Evolutionary conservation across 2,329 filamentous ascomycete genomes (phyloP).

Genomic region (Fusarium hainanense): DNA sequence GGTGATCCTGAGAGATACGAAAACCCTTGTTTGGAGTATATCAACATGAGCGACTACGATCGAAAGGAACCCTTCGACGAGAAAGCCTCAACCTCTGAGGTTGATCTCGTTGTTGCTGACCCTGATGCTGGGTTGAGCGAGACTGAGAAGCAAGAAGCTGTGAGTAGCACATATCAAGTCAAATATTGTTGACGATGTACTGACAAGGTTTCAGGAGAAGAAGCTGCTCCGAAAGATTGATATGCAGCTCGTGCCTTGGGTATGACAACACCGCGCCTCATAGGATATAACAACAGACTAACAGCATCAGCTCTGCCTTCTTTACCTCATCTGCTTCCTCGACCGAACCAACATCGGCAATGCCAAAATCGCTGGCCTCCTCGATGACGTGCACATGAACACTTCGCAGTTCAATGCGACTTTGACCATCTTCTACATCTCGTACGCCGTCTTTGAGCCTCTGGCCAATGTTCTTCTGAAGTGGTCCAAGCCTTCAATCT

Average conservation of each 20-base stretch:
- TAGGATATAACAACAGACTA: neutral
- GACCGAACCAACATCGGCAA: slow-evolving; percentile 82
- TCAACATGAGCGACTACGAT: slow-evolving; percentile 51
- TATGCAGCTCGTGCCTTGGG: slow-evolving; percentile 69
- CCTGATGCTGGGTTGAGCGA: slow-evolving; percentile 71
- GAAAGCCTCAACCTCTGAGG: slow-evolving; percentile 46
- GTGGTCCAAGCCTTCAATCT: slow-evolving; percentile 77
- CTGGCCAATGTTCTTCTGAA: slow-evolving; percentile 86
- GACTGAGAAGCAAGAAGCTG: slow-evolving; percentile 70
- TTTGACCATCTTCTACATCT: slow-evolving; percentile 87
- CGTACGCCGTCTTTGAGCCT: slow-evolving; percentile 82
- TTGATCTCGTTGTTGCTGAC: slow-evolving; percentile 45
- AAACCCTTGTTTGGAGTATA: neutral
- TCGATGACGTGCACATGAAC: slow-evolving; percentile 69
- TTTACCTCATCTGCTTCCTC: slow-evolving; percentile 81
- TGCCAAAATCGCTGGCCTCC: slow-evolving; percentile 69
- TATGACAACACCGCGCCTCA: slow-evolving; percentile 40
- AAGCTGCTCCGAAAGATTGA: slow-evolving; percentile 72
- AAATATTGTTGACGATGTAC: neutral
- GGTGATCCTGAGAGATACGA: slow-evolving; percentile 9
- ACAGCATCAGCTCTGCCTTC: slow-evolving; percentile 66
- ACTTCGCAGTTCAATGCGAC: slow-evolving; percentile 76
- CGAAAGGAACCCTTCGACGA: slow-evolving; percentile 47
- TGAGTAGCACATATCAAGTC: slow-evolving; percentile 52
- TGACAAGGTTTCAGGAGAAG: slow-evolving; percentile 61